Conservation (phyloP, 345 rosid genomes). For the Combretum micranthum region DNA sequence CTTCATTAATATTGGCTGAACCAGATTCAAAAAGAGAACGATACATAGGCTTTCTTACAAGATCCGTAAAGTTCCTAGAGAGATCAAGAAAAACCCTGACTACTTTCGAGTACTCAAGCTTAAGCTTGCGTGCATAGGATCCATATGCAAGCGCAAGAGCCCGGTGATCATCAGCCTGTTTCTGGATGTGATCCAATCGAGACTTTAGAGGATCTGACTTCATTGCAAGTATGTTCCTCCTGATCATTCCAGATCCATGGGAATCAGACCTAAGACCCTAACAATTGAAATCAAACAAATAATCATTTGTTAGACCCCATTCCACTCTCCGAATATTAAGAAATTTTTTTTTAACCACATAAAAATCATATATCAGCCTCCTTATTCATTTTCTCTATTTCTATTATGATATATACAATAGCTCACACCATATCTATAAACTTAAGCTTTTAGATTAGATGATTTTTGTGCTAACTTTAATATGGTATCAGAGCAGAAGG, state of each 20-base stretch:
- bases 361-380: no score
- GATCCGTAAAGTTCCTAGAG: slow-evolving; percentile 76
- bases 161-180: slow-evolving; percentile 97
- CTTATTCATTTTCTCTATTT: no score
- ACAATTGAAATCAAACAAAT: neutral
- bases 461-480: no score
- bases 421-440: no score
- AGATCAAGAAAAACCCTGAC: slow-evolving; percentile 86
- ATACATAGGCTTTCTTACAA: slow-evolving; percentile 61
- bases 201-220: slow-evolving; percentile 92
- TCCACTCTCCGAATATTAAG: no score
- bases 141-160: slow-evolving; percentile 72
- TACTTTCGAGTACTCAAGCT: slow-evolving; percentile 88
- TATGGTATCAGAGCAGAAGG: no score
- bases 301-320: neutral
- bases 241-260: slow-evolving; percentile 42
- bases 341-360: no score
- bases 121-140: slow-evolving; percentile 88
- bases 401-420: no score
- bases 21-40: slow-evolving; percentile 54
- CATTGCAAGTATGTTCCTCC: slow-evolving; percentile 73
- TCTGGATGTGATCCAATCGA: slow-evolving; percentile 78
- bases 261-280: slow-evolving; percentile 37
- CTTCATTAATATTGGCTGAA: slow-evolving; percentile 57
- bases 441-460: no score